Conservation (phyloP, 345 rosid species). For the Punica granatum region DNA sequence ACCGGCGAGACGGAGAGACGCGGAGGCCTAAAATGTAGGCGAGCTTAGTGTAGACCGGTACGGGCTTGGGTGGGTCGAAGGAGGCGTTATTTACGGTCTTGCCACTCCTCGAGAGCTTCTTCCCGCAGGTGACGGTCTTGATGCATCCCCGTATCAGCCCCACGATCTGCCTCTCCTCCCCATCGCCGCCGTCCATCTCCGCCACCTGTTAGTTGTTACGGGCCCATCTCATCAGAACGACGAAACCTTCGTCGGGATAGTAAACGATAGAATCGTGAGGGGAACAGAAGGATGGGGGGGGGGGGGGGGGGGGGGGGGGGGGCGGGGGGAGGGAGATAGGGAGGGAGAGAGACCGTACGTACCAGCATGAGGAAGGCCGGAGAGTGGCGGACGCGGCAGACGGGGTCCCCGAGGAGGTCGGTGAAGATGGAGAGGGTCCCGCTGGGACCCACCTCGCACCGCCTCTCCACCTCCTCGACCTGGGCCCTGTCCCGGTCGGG, state of each 20-base stretch:
- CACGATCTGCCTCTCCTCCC: slow-evolving; percentile 40
- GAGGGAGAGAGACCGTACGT: not conserved
- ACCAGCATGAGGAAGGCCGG: slow-evolving; percentile 98
- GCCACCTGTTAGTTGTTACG: slow-evolving; percentile 58
- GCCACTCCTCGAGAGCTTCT: slow-evolving; percentile 25
- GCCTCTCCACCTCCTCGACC: slow-evolving; percentile 74
- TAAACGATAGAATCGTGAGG: too few species aligned
- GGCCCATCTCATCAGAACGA: not conserved
- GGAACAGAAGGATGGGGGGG: too few species aligned
- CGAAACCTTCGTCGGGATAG: too few species aligned
- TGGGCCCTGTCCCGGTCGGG: slow-evolving; percentile 38
- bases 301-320: too few species aligned
- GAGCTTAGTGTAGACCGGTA: slow-evolving; percentile 64
- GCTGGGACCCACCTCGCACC: slow-evolving; percentile 84
- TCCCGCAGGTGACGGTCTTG: slow-evolving; percentile 88
- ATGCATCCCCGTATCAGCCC: slow-evolving; percentile 92
- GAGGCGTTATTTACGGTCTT: slow-evolving; percentile 10
- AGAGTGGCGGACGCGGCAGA: slow-evolving; percentile 96
- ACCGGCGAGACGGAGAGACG: slow-evolving; percentile 87
- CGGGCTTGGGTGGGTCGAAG: slow-evolving; percentile 13
- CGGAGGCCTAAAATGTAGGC: slow-evolving; percentile 92
- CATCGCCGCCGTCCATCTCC: slow-evolving; percentile 35
- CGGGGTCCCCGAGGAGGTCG: slow-evolving; percentile 96
- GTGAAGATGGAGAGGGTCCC: slow-evolving; percentile 74
- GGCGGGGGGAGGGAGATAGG: not conserved